Conservation (phyloP, 129 eudicot species). For the Dittrichia graveolens region DNA sequence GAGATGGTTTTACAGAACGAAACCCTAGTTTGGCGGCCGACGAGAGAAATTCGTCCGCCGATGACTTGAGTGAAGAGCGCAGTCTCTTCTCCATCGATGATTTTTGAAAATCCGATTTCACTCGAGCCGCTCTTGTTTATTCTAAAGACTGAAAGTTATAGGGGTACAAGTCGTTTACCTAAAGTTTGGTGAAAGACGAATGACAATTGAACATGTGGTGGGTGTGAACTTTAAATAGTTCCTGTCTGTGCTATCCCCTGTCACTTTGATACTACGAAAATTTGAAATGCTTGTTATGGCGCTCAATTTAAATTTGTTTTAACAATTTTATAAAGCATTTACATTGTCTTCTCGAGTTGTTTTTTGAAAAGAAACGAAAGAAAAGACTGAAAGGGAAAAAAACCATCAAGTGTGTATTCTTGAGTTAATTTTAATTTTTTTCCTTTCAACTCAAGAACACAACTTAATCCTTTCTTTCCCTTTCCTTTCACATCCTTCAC, state of each 20-base stretch:
- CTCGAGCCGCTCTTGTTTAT: constrained; percentile 5
- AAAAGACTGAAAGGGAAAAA: too few species aligned
- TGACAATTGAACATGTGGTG: constrained; percentile 5
- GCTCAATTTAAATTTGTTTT: constrained; percentile 15
- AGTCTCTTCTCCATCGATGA: constrained; percentile 79
- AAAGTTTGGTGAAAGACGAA: constrained; percentile 12
- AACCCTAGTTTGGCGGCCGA: constrained; percentile 61
- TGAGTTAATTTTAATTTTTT: too few species aligned
- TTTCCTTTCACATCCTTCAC: too few species aligned
- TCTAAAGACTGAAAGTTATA: not conserved
- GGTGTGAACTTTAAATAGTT: not conserved
- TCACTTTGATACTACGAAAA: constrained; percentile 10
- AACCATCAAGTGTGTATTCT: too few species aligned
- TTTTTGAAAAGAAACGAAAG: too few species aligned
- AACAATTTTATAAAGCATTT: too few species aligned
- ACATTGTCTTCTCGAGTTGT: too few species aligned
- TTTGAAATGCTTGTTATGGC: constrained; percentile 29
- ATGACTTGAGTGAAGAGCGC: constrained; percentile 76
- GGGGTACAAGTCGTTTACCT: not conserved
- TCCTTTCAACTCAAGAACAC: too few species aligned
- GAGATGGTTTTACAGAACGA: constrained; percentile 64
- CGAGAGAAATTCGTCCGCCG: constrained; percentile 81
- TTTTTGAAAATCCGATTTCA: constrained; percentile 1
- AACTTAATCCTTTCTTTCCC: too few species aligned
- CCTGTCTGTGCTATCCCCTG: constrained; percentile 7